These are phyloP conservation scores for Corymbia maculata DNA, from an alignment of 345 rosid genomes.

Conservation along the genomic window DNA sequence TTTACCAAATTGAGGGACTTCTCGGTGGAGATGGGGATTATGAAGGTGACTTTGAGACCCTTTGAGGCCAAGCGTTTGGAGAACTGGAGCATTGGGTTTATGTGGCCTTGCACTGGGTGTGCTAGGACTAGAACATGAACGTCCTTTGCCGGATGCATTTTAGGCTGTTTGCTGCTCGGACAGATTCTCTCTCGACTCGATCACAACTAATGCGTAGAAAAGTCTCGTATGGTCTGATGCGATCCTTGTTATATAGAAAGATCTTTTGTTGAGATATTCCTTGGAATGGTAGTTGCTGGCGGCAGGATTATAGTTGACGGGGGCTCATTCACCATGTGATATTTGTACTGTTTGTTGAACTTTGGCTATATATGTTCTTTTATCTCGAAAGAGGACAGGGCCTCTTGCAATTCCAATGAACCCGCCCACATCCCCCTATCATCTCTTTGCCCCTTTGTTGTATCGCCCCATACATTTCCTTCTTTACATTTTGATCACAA, in stretches of 20 bases:
- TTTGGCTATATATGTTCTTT: neutral
- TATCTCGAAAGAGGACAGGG: neutral
- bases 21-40: slow-evolving; percentile 7
- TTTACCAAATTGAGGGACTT: slow-evolving; percentile 20
- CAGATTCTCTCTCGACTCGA: neutral
- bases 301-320: neutral
- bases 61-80: slow-evolving; percentile 36
- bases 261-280: neutral
- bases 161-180: neutral
- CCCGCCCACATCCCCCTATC: neutral
- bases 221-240: neutral
- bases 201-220: neutral
- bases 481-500: neutral
- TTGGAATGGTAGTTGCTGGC: neutral
- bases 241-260: neutral
- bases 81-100: slow-evolving; percentile 45
- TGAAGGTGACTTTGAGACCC: slow-evolving; percentile 28
- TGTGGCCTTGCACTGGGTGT: slow-evolving; percentile 43
- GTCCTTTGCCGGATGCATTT: neutral
- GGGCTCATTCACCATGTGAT: neutral
- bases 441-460: neutral
- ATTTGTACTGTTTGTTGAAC: neutral
- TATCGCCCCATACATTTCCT: neutral
- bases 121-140: slow-evolving; percentile 10
- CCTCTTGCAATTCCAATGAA: neutral